Base-by-base conservation (phyloP, 1,284 basidiomycete genomes). In the Cryptococcus hybrid region DNA sequence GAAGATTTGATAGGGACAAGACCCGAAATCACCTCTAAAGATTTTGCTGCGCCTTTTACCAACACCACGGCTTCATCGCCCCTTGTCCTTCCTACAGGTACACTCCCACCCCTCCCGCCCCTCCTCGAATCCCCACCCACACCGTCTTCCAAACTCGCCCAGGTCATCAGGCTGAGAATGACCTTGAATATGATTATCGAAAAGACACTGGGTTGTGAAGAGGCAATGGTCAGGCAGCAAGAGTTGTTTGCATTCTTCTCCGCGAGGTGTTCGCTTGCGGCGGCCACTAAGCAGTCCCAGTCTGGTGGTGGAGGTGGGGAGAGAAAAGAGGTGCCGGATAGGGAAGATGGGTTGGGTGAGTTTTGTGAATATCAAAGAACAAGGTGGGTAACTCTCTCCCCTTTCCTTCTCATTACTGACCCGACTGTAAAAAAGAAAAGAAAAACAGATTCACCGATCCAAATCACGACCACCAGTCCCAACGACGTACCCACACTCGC, bases 171-270 rank as follows among this genome's bases (percentile, higher is more conserved):
- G 73, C 78, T 99, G 42, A 83, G 93, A 44, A 89, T 96, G 83
- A 90, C 92, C 1, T 87, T 91, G 71, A 86, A 90, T 54, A 85
- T 88, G 3, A 80, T 98, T 49, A 82, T 85, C 12, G 95, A 99
- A 78, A 84, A 88, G 52, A 84, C 89, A 18, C 88, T 92, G 46
- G 96, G 96, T 0, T 83, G 90, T 0, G 92, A 95, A 64, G 85
- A 86, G 46, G 94, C 92, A 0, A 87, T 90, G 56, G 81, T 82
- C 30, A 87, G 85, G 60, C 93, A 94, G 84, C 82, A 92, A 37
- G 89, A 92, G 47, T 82, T 94, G 2, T 96, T 97, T 75, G 80
- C 84, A 5, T 97, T 90, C 88, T 89, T 83, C 65, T 78, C 80
- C 6, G 73, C 62, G n/a, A 52, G 71, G 46, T 67, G 66, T 24